Evolutionary conservation across 2,329 filamentous ascomycete species (phyloP).

Genomic region (Colletotrichum acutatum): DNA sequence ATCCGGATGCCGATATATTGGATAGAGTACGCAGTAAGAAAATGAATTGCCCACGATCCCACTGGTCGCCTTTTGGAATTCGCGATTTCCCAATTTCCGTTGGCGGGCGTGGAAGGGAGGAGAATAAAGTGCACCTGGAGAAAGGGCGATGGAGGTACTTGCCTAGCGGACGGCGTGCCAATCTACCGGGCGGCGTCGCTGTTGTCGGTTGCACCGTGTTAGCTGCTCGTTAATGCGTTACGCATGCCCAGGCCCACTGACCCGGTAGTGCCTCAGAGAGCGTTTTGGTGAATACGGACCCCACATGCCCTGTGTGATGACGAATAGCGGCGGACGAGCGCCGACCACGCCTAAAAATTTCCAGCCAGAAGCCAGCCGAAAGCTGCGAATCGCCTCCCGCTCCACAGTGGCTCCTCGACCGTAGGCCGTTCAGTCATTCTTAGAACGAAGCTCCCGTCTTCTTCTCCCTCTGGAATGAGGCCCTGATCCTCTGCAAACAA

Average conservation of each 20-base stretch:
- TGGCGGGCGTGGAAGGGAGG: constrained; percentile 26
- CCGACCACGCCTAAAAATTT: constrained; percentile 24
- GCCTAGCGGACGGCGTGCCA: constrained; percentile 18
- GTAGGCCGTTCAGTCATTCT: neutral
- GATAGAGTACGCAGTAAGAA: neutral
- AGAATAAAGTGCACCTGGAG: constrained; percentile 15
- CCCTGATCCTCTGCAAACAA: neutral
- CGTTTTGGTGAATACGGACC: constrained; percentile 29
- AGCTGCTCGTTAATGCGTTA: constrained; percentile 27
- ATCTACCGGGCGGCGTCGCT: constrained; percentile 5
- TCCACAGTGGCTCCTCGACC: constrained; percentile 14
- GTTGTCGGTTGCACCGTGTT: constrained; percentile 3
- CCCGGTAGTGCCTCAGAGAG: constrained; percentile 15
- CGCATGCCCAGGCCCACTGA: constrained; percentile 7
- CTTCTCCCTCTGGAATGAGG: neutral
- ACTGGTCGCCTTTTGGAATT: constrained; percentile 12
- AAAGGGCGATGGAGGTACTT: constrained; percentile 15
- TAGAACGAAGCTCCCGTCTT: neutral
- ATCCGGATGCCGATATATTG: constrained; percentile 8
- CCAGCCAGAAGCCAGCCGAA: neutral
- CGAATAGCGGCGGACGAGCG: constrained; percentile 25
- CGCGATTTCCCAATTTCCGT: constrained; percentile 7
- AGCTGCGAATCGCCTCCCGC: constrained; percentile 20
- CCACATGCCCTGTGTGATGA: constrained; percentile 32
- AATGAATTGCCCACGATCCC: neutral